Evolutionary conservation across 2,329 filamentous ascomycete species (phyloP).

Genomic region (Ophiocordyceps camponoti-saundersi): DNA sequence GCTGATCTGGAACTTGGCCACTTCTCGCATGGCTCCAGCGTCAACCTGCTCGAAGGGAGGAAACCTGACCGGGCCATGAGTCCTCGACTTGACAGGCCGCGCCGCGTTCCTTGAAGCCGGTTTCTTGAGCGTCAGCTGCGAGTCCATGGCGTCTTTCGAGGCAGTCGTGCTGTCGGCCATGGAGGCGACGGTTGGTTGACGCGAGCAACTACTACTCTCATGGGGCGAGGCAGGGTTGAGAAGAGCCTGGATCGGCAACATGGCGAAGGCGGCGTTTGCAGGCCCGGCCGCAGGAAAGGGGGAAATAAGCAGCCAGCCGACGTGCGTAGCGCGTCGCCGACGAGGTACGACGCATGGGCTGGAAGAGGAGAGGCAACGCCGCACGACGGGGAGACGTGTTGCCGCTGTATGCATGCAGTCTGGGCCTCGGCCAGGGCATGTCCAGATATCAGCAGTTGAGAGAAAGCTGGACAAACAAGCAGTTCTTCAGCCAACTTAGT

Average conservation of each 20-base stretch:
- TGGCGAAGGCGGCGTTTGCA: conserved; percentile 17
- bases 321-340: not conserved
- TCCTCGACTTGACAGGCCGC: conserved; percentile 33
- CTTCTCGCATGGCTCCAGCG: conserved; percentile 34
- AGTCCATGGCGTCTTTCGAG: not conserved
- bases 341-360: not conserved
- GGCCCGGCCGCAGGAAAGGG: not conserved
- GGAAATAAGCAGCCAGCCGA: conserved; percentile 1
- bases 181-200: conserved; percentile 19
- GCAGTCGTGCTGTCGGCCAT: conserved; percentile 9
- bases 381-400: not conserved
- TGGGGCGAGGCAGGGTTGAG: conserved; percentile 42
- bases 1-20: conserved; percentile 47
- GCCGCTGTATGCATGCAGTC: not conserved
- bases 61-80: conserved; percentile 55
- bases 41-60: conserved; percentile 54
- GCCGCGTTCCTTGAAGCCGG: conserved; percentile 25
- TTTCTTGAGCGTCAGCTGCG: not conserved
- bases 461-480: not conserved
- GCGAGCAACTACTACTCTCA: conserved; percentile 14
- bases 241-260: conserved; percentile 49
- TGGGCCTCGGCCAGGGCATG: not conserved
- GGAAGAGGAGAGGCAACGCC: not conserved
- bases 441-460: not conserved
- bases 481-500: not conserved